Evolutionary conservation across 2,329 filamentous ascomycete species (phyloP).

Genomic region (Ascochyta lentis): DNA sequence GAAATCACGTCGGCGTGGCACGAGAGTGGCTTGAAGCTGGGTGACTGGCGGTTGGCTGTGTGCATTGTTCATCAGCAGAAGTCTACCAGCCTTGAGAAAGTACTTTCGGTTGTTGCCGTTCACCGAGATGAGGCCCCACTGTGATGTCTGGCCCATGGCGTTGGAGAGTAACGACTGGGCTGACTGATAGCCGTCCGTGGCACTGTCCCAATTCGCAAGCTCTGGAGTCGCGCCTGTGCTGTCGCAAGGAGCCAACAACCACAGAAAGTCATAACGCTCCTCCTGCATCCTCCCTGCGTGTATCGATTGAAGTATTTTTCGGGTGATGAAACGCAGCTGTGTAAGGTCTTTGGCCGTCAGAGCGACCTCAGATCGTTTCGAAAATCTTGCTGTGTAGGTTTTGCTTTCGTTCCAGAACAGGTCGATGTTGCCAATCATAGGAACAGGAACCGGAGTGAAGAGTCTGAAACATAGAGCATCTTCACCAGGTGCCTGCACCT

Average conservation of each 20-base stretch:
- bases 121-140: constrained; percentile 36
- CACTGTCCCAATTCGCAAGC: constrained; percentile 26
- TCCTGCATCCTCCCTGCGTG: constrained; percentile 30
- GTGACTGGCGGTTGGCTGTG: background rate
- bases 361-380: constrained; percentile 12
- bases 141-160: constrained; percentile 2
- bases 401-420: constrained; percentile 44
- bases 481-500: constrained; percentile 19
- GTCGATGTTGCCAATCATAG: constrained; percentile 24
- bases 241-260: constrained; percentile 37
- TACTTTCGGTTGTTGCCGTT: constrained; percentile 33
- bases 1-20: constrained; percentile 66
- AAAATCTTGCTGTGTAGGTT: constrained; percentile 27
- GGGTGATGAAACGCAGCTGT: constrained; percentile 32
- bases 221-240: constrained; percentile 6
- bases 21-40: constrained; percentile 38
- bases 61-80: background rate
- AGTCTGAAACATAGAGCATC: constrained; percentile 31
- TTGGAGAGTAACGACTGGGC: constrained; percentile 23
- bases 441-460: constrained; percentile 29
- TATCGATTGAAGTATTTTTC: constrained; percentile 34
- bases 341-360: constrained; percentile 26
- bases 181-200: constrained; percentile 16
- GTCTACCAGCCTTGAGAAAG: constrained; percentile 15
- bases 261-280: constrained; percentile 38